Evolutionary conservation across 129 eudicot genomes (phyloP).

Genomic region (Oenanthe sinensis): DNA sequence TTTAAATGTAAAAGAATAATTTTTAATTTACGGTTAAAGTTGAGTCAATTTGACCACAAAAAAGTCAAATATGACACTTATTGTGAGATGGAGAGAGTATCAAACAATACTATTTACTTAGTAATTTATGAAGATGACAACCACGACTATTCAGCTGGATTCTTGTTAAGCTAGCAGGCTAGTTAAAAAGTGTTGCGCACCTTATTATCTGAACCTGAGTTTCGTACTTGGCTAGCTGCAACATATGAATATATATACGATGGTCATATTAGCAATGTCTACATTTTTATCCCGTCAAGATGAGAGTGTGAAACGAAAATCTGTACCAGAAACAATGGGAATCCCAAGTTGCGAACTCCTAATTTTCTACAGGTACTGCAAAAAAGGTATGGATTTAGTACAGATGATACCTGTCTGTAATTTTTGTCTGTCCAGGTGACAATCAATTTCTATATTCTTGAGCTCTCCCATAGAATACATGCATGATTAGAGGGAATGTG

Average conservation of each 20-base stretch:
- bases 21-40: too few species aligned
- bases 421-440: background rate
- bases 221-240: background rate
- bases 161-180: background rate
- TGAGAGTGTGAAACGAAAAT: background rate
- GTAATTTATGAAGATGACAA: background rate
- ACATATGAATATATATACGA: background rate
- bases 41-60: too few species aligned
- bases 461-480: background rate
- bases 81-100: too few species aligned
- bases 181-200: background rate
- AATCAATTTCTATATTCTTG: too few species aligned
- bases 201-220: background rate
- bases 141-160: background rate
- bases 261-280: background rate
- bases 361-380: background rate
- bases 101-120: too few species aligned
- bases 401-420: background rate
- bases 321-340: background rate
- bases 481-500: background rate
- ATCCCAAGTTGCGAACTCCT: background rate
- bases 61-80: too few species aligned
- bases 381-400: background rate
- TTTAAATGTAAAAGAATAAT: too few species aligned
- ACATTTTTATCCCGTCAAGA: background rate